Evolutionary conservation across 768 basidiomycete species (phyloP).

Genomic region (Russula ochroleuca): DNA sequence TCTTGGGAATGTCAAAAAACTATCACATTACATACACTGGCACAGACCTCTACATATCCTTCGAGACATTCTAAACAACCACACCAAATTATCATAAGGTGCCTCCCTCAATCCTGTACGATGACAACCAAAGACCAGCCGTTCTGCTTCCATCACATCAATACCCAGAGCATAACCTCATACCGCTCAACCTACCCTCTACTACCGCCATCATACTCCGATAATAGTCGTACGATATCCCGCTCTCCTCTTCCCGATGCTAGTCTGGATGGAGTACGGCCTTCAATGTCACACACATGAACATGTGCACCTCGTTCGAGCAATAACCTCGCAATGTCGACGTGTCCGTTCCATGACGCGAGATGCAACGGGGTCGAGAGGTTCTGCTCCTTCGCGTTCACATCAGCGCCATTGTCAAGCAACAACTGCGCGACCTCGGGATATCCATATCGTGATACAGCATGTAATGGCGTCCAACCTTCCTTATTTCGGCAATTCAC

Average conservation of each 20-base stretch:
- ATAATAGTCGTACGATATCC: not conserved
- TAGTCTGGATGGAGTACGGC: not conserved
- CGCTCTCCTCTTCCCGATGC: not conserved
- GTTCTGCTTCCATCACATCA: no score
- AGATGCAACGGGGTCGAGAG: not conserved
- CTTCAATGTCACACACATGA: not conserved
- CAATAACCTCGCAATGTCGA: not conserved
- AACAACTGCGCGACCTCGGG: not conserved
- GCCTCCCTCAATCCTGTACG: no score
- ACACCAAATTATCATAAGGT: no score
- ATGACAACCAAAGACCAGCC: no score
- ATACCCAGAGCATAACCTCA: no score
- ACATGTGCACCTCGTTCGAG: constrained; percentile 1
- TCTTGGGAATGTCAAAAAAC: no score
- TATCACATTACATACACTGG: no score
- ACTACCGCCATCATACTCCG: not conserved
- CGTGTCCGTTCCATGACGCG: not conserved
- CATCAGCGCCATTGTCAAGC: not conserved
- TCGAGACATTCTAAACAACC: no score
- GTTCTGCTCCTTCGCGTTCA: not conserved
- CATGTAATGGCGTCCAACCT: not conserved
- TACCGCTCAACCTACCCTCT: no score
- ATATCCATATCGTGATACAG: not conserved
- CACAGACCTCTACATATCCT: no score
- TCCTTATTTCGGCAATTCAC: not conserved